Evolutionary conservation across 352 stramenopile genomes (phyloP).

Genomic region (Phytophthora vignae): DNA sequence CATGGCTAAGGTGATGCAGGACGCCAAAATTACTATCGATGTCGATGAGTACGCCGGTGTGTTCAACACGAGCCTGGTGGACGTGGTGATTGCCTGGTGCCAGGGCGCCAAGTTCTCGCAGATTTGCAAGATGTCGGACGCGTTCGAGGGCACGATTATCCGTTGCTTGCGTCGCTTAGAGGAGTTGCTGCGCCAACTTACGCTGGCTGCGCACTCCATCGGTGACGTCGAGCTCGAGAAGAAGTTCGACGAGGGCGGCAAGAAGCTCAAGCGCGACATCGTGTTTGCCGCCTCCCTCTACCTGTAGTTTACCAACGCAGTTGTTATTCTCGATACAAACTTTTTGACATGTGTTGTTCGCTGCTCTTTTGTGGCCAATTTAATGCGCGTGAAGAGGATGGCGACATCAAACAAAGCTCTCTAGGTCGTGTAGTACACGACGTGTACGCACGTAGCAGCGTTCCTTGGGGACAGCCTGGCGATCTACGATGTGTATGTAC

Average conservation of each 20-base stretch:
- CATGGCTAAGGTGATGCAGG: conserved; percentile 91
- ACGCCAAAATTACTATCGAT: conserved; percentile 95
- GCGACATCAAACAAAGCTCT: no score
- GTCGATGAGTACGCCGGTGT: conserved; percentile 97
- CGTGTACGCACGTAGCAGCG: no score
- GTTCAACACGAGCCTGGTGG: conserved; percentile 99
- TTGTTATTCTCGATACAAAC: neutral
- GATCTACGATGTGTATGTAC: no score
- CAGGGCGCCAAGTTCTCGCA: conserved; percentile 99
- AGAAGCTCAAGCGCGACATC: conserved; percentile 99
- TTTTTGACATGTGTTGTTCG: neutral
- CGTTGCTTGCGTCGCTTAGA: conserved; percentile 96
- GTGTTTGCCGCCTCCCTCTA: conserved; percentile 99
- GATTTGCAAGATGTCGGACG: conserved; percentile 97
- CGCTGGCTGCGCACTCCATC: conserved; percentile 95
- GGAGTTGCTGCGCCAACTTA: conserved; percentile 98
- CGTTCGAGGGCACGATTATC: conserved; percentile 99
- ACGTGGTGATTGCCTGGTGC: conserved; percentile 97
- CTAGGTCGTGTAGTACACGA: no score
- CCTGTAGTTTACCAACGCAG: conserved; percentile 68
- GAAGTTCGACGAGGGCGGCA: conserved; percentile 97
- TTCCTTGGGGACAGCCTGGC: no score
- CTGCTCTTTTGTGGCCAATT: no score
- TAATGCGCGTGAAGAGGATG: no score
- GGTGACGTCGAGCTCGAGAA: conserved; percentile 97